phyloP scores from a whole-genome alignment of 2,329 filamentous ascomycete genomes.

The Aspergillus pseudoviridinutans region DNA sequence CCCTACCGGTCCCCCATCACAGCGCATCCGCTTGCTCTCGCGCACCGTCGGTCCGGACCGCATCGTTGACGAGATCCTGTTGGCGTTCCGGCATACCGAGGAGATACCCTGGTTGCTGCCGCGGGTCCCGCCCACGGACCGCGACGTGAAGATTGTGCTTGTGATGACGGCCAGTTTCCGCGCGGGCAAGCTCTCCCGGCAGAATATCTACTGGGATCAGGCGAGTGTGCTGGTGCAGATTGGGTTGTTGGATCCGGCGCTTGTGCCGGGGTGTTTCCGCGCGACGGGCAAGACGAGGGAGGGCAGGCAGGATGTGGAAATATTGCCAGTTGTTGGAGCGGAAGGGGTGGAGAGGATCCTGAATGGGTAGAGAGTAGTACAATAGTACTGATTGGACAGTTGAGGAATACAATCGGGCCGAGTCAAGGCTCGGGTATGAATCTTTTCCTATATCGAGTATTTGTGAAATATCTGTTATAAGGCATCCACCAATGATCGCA shows the following conservation, averaged over 20 bases:
- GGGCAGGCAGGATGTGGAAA: conserved; percentile 22
- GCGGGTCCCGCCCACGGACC: conserved; percentile 50
- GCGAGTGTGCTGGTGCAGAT: conserved; percentile 58
- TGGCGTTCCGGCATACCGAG: conserved; percentile 53
- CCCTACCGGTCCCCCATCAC: conserved; percentile 43
- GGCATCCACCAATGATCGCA: conserved; percentile 8
- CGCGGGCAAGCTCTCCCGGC: conserved; percentile 38
- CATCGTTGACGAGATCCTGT: conserved; percentile 55
- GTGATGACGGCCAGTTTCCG: conserved; percentile 47
- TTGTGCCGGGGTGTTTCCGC: conserved; percentile 46
- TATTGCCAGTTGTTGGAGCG: conserved; percentile 34
- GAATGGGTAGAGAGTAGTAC: conserved; percentile 12
- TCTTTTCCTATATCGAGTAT: not conserved
- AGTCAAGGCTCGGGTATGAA: not conserved
- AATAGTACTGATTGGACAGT: not conserved
- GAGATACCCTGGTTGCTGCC: conserved; percentile 56
- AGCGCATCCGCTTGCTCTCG: conserved; percentile 49
- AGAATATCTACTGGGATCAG: conserved; percentile 61
- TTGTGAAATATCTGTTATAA: not conserved
- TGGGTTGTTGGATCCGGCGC: conserved; percentile 52
- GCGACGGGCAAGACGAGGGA: conserved; percentile 26
- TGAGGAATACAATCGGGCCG: not conserved
- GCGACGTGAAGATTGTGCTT: conserved; percentile 51
- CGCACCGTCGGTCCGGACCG: conserved; percentile 54
- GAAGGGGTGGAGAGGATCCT: conserved; percentile 25